Base-by-base conservation (phyloP, 768 basidiomycete species). In the Pleurotus pulmonarius region DNA sequence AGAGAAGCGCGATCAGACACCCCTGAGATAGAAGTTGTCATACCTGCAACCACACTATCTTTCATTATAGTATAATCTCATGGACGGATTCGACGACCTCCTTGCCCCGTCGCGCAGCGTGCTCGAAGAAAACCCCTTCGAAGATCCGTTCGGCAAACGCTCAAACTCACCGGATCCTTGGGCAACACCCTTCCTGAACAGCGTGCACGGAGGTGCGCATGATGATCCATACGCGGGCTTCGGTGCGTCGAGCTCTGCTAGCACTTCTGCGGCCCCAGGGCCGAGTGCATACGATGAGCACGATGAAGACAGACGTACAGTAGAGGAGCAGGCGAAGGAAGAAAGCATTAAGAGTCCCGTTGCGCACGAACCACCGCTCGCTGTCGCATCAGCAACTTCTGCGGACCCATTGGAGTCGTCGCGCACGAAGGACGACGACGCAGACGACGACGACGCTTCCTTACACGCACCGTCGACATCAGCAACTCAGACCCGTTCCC, bases 51-150 rank as follows among this genome's bases (percentile, higher is more conserved):
- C 29, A 34, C 29, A 34, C 29, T 9, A 34, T 34, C 29, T 11
- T 9, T 34, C 11, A 34, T 34, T 34, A 9, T 34, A 34, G 29
- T 34, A 34, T 34, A 11, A 39, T 20, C 15, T 63, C 13, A 90
- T 90, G 88, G 87, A 88, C 69, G 74, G 80, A 64, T 92, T 92
- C 68, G 89, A 91, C 73, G 89, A 92, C 70, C 69, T 92, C 47
- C 77, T 92, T 37, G 75, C 74, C 9, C 77, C 81, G 52, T 85
- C 87, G 24, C 80, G 82, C 61, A 75, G 70, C 61, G 77, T 73
- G 39, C 73, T 90, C n/a, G 86, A 88, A 66, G 79, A 83, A 56
- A 90, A 91, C 62, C 89, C 89, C 0, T 91, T 92, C 58, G 83
- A 83, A 39, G 83, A 88, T 65, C 86, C 86, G 4, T 90, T 89